These are phyloP conservation scores for Magnaporthiopsis incrustans DNA, from an alignment of 2,329 filamentous ascomycete genomes.

Conservation along the genomic window DNA sequence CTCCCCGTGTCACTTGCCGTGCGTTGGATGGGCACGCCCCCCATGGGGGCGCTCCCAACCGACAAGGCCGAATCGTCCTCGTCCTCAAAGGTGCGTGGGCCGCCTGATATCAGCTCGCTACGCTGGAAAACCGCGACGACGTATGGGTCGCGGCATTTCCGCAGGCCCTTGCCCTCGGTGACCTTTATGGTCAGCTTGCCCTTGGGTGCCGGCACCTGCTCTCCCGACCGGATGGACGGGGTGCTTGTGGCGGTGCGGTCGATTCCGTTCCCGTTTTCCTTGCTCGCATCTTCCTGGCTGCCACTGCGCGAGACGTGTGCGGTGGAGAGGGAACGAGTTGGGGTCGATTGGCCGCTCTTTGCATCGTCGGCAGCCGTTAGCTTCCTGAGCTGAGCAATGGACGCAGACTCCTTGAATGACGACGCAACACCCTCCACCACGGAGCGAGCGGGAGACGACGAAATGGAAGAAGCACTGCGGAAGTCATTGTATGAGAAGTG, in stretches of 20 bases:
- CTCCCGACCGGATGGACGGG: conserved; percentile 37
- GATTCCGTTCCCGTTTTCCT: conserved; percentile 29
- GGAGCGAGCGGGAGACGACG: conserved; percentile 35
- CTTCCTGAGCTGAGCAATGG: conserved; percentile 66
- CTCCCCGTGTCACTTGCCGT: conserved; percentile 75
- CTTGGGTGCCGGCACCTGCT: conserved; percentile 63
- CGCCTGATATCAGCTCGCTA: conserved; percentile 90
- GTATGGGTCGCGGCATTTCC: conserved; percentile 81
- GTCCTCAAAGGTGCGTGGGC: conserved; percentile 58
- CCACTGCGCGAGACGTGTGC: conserved; percentile 45
- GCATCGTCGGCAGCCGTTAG: conserved; percentile 75
- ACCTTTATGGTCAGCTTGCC: conserved; percentile 90
- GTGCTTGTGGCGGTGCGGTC: conserved; percentile 46
- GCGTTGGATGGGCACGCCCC: conserved; percentile 48
- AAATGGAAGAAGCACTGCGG: conserved; percentile 41
- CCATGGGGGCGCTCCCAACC: conserved; percentile 31
- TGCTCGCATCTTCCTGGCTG: conserved; percentile 29
- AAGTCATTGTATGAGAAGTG: conserved; percentile 48
- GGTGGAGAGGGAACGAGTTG: conserved; percentile 74
- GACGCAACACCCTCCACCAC: conserved; percentile 14
- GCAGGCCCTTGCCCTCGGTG: conserved; percentile 71
- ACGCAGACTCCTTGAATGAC: conserved; percentile 47
- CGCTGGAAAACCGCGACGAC: conserved; percentile 95
- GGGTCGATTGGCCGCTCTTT: conserved; percentile 91
- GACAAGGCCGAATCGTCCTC: conserved; percentile 42